Percentiles rank a stretch among this genome's conserved stretches.
phyloP scores from a whole-genome alignment of 1,139 yeast species.

The Blastobotrys malaysiensis region DNA sequence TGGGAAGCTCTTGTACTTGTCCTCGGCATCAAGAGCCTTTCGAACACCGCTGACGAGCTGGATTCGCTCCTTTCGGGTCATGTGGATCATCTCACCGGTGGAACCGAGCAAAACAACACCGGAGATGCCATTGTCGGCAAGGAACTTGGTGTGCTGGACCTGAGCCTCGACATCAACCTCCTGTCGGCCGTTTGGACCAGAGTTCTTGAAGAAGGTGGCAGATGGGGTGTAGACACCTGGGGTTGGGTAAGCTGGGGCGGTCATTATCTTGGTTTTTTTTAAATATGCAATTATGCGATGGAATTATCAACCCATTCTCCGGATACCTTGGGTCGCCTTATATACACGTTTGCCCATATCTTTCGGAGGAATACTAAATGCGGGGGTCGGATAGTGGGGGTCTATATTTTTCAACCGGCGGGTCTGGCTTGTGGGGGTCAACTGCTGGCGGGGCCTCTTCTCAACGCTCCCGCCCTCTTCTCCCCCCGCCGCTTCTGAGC shows the following conservation, averaged over 20 bases:
- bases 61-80: slow-evolving; percentile 41
- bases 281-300: not conserved
- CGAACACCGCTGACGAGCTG: slow-evolving; percentile 34
- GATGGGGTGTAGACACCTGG: slow-evolving; percentile 45
- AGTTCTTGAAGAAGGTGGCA: slow-evolving; percentile 45
- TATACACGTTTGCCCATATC: not conserved
- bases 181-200: slow-evolving; percentile 24
- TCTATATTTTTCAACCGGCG: not conserved
- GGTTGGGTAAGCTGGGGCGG: slow-evolving; percentile 14
- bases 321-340: not conserved
- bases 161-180: slow-evolving; percentile 43
- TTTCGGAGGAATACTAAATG: not conserved
- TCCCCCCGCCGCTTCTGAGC: not conserved
- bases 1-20: slow-evolving; percentile 30
- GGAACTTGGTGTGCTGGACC: slow-evolving; percentile 38
- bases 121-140: slow-evolving; percentile 40
- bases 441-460: not conserved
- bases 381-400: slow-evolving; percentile 1
- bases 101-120: slow-evolving; percentile 49
- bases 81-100: slow-evolving; percentile 46
- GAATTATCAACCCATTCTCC: not conserved
- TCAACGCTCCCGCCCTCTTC: not conserved
- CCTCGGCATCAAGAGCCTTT: slow-evolving; percentile 35
- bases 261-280: not conserved
- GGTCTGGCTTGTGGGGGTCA: not conserved